Percentiles rank a stretch among this genome's conserved stretches.
Conservation (phyloP, 116 monocot species). For the Papilionanthe hybrid region DNA sequence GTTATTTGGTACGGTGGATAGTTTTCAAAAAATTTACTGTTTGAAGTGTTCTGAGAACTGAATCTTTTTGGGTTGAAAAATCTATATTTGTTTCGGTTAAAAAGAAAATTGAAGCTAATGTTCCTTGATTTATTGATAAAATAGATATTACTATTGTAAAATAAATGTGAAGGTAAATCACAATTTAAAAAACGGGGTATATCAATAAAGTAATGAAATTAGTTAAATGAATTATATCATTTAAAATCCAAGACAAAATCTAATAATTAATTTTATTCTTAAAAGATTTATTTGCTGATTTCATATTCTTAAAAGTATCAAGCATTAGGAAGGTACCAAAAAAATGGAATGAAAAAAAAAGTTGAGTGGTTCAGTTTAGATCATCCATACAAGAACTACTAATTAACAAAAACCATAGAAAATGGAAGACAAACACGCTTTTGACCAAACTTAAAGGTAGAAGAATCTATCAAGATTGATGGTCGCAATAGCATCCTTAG, state of each 20-base stretch:
- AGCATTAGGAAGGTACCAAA: too few relatives aligned
- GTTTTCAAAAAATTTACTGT: not conserved
- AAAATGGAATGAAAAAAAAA: too few relatives aligned
- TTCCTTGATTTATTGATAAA: not conserved
- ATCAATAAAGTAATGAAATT: not conserved
- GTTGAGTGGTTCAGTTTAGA: too few relatives aligned
- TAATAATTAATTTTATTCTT: not conserved
- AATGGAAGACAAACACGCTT: too few relatives aligned
- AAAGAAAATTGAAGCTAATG: not conserved
- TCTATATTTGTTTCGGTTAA: too few relatives aligned
- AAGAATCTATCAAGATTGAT: too few relatives aligned
- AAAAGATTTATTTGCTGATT: too few relatives aligned
- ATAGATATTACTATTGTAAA: not conserved
- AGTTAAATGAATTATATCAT: constrained; percentile 1
- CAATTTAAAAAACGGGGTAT: not conserved
- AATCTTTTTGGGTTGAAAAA: not conserved
- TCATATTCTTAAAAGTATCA: too few relatives aligned
- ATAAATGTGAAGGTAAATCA: not conserved
- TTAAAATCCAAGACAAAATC: not conserved
- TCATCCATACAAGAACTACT: too few relatives aligned
- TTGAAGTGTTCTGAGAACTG: not conserved
- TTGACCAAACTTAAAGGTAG: too few relatives aligned
- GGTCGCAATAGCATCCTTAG: not conserved
- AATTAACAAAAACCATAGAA: too few relatives aligned
- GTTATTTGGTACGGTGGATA: not conserved